Base-by-base conservation (phyloP, 2,329 filamentous ascomycete genomes). In the Hypoxylon rubiginosum region DNA sequence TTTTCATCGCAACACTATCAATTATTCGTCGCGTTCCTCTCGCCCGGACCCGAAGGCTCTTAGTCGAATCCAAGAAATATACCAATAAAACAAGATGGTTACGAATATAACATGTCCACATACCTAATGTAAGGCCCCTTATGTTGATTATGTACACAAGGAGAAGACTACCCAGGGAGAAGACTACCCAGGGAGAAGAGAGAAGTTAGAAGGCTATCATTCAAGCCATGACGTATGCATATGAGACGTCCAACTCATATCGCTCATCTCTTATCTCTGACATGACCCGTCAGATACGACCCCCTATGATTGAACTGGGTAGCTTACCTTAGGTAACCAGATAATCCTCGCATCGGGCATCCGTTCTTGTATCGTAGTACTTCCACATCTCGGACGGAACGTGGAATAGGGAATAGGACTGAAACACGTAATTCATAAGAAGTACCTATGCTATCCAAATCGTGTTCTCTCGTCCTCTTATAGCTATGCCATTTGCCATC, bases 401-500 rank as follows among this genome's bases (percentile, higher is more conserved):
- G n/a, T n/a, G n/a, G n/a, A 34, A 7, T 34, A 11, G 9, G 8
- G 9, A 10, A 34, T 34, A 34, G 5, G 9, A 41, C 19, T 19
- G 19, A 43, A 36, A 17, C n/a, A 43, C 39, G n/a, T 43, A 43
- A 8, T n/a, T 43, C 19, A n/a, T 43, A 41, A 13, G 36, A n/a
- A n/a, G n/a, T n/a, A n/a, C n/a, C n/a, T 43, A 36, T 36, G 11
- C 11, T 36, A 36, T 15, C 34, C 13, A 36, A 36, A 9, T 24
- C 10, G 43, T 24, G 21, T 5, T 45, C 21, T 24, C 46, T 17
- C 24, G 9, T 9, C 46, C 19, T 49, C 24, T 43, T 17, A 13
- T 48, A 3, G 26, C 13, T n/a, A 21, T 45, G 57, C 36, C 50
- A 13, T 50, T 19, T 51, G 48, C 7, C 28, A 51, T 48, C n/a